Evolutionary conservation across 441 rosid species (phyloP), one percentile per base, ranked within the genome.

Genomic region (Euphorbia corollata): DNA sequence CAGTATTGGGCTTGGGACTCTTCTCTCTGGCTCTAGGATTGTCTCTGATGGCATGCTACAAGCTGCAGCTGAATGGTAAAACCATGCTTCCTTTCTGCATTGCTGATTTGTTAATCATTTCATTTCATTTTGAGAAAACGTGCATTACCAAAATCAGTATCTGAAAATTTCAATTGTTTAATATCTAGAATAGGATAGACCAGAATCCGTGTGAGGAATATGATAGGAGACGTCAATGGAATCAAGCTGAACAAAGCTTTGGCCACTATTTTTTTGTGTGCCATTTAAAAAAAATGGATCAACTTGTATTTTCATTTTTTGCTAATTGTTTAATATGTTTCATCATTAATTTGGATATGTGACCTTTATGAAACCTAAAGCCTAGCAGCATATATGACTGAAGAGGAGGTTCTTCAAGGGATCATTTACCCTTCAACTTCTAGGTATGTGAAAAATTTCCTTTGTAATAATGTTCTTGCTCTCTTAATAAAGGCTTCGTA

Each of bases 1-100:
- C 87, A 94, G 98, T 61, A 84, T 94, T 74, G 99, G 99, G 67
- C 98, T 94, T 61, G 99, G 99, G 39, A 88, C 95, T 76, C 98
- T 94, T 71, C 88, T 91, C 58, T 89, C 99, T 45, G 98, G 99
- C 67, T 81, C 98, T 48, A 87, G 94, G 79, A 84, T 87, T 27
- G 71, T 94, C 53, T 86, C 99, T 27, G 96, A 91, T 67, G 98
- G 99, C 75, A 94, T 94, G 99, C 94, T 94, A 73, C 99, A 91
- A 82, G 99, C 97, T 27, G 98, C 99, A 70, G 89, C 98, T n/a
- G 98, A 91, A 81, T 86, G 98, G 99, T 94, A 83, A 59, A 71
- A 39, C 66, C 59, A 65, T 63, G 55, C 43, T 70, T 34, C 60
- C 54, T 18, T 74, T 50, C 73, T 55, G 64, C 32, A 51, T 9